Conservation (phyloP, 352 stramenopile genomes). For the Aphanomyces astaci region DNA sequence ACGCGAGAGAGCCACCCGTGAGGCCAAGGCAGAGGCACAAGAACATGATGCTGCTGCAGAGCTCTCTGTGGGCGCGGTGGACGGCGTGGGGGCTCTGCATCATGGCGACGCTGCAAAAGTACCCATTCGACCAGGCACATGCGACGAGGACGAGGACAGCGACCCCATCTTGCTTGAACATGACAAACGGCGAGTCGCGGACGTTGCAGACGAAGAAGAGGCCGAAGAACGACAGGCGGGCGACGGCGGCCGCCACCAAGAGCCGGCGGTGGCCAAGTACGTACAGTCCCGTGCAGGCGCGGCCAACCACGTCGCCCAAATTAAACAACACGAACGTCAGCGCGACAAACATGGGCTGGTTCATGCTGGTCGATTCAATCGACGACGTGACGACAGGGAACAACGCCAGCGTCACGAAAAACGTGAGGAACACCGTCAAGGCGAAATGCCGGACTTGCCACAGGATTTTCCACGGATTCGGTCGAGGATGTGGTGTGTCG, state of each 20-base stretch:
- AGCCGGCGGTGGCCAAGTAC: slow-evolving; percentile 28
- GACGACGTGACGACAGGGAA: slow-evolving; percentile 71
- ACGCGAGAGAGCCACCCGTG: slow-evolving; percentile 62
- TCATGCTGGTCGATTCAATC: slow-evolving; percentile 47
- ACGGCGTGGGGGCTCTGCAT: slow-evolving; percentile 61
- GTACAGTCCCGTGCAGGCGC: slow-evolving; percentile 35
- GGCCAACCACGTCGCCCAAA: slow-evolving; percentile 55
- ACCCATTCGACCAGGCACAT: slow-evolving; percentile 62
- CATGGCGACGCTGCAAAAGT: slow-evolving; percentile 59
- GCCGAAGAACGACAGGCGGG: slow-evolving; percentile 63
- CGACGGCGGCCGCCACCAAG: slow-evolving; percentile 12
- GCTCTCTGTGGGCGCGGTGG: slow-evolving; percentile 48
- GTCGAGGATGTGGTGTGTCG: background rate
- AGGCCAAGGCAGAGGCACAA: slow-evolving; percentile 70
- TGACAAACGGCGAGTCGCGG: slow-evolving; percentile 52
- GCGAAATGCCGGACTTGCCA: slow-evolving; percentile 41
- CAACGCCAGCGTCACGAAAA: slow-evolving; percentile 62
- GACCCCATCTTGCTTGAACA: slow-evolving; percentile 66
- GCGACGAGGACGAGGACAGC: slow-evolving; percentile 45
- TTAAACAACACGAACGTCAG: slow-evolving; percentile 78
- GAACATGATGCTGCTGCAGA: slow-evolving; percentile 74
- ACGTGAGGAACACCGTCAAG: slow-evolving; percentile 58
- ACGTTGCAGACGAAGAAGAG: slow-evolving; percentile 72
- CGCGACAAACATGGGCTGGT: slow-evolving; percentile 59
- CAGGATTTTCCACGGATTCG: slow-evolving; percentile 18